A percentile compares a stretch with the other conserved stretches of the same genome.
These are phyloP conservation scores for Annulohypoxylon truncatum DNA, from an alignment of 2,329 filamentous ascomycete species.

Conservation along the genomic window DNA sequence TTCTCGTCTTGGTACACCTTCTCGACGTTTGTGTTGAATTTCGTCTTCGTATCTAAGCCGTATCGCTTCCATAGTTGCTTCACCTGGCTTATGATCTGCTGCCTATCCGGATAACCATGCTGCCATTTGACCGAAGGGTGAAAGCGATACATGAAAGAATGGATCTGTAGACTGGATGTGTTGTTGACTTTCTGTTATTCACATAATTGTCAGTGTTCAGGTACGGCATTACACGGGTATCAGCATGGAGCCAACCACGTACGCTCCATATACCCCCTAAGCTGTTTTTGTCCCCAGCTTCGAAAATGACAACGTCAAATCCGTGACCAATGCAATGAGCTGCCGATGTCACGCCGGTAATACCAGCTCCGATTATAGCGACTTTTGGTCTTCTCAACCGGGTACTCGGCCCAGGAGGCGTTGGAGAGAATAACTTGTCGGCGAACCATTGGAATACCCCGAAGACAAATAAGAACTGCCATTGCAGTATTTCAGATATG, in stretches of 20 bases:
- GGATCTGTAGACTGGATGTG: constrained; percentile 84
- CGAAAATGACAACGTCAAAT: constrained; percentile 84
- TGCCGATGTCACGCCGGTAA: constrained; percentile 82
- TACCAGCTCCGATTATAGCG: constrained; percentile 76
- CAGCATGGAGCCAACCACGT: no score
- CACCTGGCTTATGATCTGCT: constrained; percentile 80
- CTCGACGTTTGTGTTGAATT: constrained; percentile 76
- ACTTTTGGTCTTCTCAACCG: constrained; percentile 72
- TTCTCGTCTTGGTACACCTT: constrained; percentile 75
- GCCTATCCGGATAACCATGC: constrained; percentile 79
- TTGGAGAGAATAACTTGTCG: constrained; percentile 74
- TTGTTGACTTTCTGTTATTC: constrained; percentile 76
- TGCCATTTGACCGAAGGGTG: constrained; percentile 82
- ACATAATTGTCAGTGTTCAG: neutral
- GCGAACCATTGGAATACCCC: constrained; percentile 69
- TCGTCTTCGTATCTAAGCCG: constrained; percentile 75
- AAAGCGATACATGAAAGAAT: constrained; percentile 89
- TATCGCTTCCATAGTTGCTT: constrained; percentile 80
- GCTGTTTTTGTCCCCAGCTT: constrained; percentile 72
- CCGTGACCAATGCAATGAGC: constrained; percentile 87
- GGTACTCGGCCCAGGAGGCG: constrained; percentile 69
- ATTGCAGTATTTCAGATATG: constrained; percentile 74
- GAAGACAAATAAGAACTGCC: constrained; percentile 44
- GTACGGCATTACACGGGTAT: neutral
- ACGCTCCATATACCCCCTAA: constrained; percentile 86